Evolutionary conservation across 2,329 filamentous ascomycete genomes (phyloP), one percentile per base, ranked within the genome.

Genomic region (Aspergillus tamarii): DNA sequence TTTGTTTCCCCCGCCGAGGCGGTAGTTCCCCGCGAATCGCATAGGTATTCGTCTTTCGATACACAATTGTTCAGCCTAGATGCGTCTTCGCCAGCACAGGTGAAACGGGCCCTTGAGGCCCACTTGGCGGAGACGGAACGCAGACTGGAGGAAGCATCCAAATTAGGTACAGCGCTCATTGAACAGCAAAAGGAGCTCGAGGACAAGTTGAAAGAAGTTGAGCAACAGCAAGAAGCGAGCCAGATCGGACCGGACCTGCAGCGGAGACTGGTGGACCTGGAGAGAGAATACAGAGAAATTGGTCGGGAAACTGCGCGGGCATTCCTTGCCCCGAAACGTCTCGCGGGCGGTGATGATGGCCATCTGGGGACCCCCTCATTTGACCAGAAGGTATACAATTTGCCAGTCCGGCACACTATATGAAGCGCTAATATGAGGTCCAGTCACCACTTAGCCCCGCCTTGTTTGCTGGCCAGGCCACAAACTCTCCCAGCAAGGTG

Each of bases 251-350:
- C 91, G 4, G 94, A 97, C 69, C 82, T 99, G 72, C 91, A 91
- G 64, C 87, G 90, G 72, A 93, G 91, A 79, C 85, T 99, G 59
- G 85, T 88, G 16, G 93, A 96, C 67, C 88, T 99, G 64, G 95
- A 99, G 78, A 92, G 88, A 77, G 95, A 99, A 74, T 98, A 96
- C 81, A 94, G 96, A 76, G 94, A 97, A 74, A 89, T 98, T 54
- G 93, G 94, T 14, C 87, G 91, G 66, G 94, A 98, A 76, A 95
- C 91, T 55, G 93, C 94, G 50, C 87, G 94, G 68, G 93, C 92
- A 2, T 94, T 97, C 76, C 81, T 98, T 64, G 91, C 89, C 39
- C 95, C 95, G 70, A 93, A 93, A 77, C 83, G 86, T 11, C 87
- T 93, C 72, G 87, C 92, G 26, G 87, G 91, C 21, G 93, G 90